Evolutionary conservation across 1,284 basidiomycete species (phyloP).

Genomic region (Malassezia japonica): DNA sequence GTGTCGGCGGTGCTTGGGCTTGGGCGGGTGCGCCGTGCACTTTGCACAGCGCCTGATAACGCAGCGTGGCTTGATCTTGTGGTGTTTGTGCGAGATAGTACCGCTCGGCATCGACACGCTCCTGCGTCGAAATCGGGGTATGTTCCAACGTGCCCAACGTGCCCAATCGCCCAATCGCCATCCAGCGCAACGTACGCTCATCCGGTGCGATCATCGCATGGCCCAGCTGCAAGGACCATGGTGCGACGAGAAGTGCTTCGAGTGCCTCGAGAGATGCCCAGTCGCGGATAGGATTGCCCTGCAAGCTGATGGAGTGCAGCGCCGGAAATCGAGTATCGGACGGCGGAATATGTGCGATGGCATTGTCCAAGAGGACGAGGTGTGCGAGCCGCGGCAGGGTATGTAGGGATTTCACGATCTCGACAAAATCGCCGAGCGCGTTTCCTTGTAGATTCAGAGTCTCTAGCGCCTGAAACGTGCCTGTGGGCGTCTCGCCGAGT

Average conservation of each 20-base stretch:
- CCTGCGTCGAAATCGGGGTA: conserved; percentile 59
- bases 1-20: not conserved
- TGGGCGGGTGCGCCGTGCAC: not conserved
- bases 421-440: conserved; percentile 57
- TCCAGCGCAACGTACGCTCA: conserved; percentile 53
- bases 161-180: conserved; percentile 65
- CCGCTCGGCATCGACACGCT: conserved; percentile 74
- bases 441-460: conserved; percentile 69
- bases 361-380: conserved; percentile 63
- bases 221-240: not conserved
- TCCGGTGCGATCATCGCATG: not conserved
- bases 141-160: conserved; percentile 62
- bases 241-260: conserved; percentile 56
- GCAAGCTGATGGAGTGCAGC: conserved; percentile 59
- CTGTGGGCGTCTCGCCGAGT: not conserved
- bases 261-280: conserved; percentile 68
- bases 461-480: not conserved
- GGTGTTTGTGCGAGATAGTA: conserved; percentile 49
- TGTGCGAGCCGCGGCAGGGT: conserved; percentile 57
- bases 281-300: conserved; percentile 56
- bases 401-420: conserved; percentile 53
- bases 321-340: conserved; percentile 30
- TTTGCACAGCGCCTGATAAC: conserved; percentile 4
- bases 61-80: not conserved
- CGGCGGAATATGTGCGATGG: conserved; percentile 52